A percentile compares a stretch with the other conserved stretches of the same genome.
Conservation (phyloP, 768 basidiomycete genomes). For the Porpolomopsis calyptriformis region DNA sequence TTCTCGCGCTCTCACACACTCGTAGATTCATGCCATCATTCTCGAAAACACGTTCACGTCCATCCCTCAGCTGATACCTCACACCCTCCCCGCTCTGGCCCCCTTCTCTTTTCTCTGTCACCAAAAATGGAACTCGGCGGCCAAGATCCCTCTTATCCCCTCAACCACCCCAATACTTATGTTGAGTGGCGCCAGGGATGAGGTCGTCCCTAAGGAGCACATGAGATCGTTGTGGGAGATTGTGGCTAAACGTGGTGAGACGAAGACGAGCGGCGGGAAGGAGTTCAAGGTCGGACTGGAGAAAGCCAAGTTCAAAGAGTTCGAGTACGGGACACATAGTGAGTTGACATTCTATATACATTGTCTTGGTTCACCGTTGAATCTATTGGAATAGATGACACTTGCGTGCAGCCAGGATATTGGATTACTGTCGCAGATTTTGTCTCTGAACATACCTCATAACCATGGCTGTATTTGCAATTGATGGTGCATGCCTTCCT, state of each 20-base stretch:
- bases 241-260: constrained; percentile 43
- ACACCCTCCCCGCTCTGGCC: constrained; percentile 60
- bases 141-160: constrained; percentile 54
- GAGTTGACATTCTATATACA: constrained; percentile 11
- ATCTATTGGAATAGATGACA: constrained; percentile 32
- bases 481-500: too few relatives aligned
- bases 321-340: constrained; percentile 48
- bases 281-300: constrained; percentile 40
- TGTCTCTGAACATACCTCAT: constrained; percentile 15
- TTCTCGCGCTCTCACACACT: not conserved
- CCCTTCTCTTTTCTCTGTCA: constrained; percentile 74
- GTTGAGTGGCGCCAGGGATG: constrained; percentile 64
- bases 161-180: constrained; percentile 65
- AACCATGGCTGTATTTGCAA: too few relatives aligned
- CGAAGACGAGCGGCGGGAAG: constrained; percentile 26
- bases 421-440: constrained; percentile 44
- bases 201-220: constrained; percentile 64
- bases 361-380: not conserved
- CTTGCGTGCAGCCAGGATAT: constrained; percentile 44
- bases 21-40: constrained; percentile 65
- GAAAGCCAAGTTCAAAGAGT: constrained; percentile 46
- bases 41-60: constrained; percentile 93
- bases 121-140: constrained; percentile 78
- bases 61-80: constrained; percentile 71
- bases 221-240: constrained; percentile 69